phyloP scores from a whole-genome alignment of 176 grass and related monocot species.

The sorghum (Sorghum bicolor) region DNA sequence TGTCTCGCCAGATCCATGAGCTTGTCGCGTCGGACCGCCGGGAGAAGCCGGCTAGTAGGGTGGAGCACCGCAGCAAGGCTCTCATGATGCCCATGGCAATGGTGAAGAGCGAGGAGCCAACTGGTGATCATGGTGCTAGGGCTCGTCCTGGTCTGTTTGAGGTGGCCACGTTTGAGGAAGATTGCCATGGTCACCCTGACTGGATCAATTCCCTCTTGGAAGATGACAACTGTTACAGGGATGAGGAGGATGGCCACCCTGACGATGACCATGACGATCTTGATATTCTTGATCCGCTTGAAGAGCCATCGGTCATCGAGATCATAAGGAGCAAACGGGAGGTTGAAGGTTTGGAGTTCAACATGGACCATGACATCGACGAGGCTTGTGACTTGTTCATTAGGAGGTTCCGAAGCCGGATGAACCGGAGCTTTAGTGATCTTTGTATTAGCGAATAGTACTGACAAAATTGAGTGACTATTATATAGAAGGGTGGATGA shows the following conservation, averaged over 20 bases:
- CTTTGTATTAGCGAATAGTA: background rate
- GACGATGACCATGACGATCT: conserved; percentile 9
- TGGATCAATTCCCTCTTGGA: conserved; percentile 41
- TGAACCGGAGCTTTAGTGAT: conserved; percentile 27
- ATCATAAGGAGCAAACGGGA: conserved; percentile 53
- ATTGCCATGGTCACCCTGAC: background rate
- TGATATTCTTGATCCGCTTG: background rate
- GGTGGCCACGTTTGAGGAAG: conserved; percentile 11
- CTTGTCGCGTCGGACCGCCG: conserved; percentile 17
- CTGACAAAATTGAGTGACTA: background rate
- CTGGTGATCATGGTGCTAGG: background rate
- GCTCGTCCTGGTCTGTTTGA: conserved; percentile 1
- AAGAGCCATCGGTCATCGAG: conserved; percentile 50
- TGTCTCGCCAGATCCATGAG: conserved; percentile 58
- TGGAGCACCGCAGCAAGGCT: conserved; percentile 28
- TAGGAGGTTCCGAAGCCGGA: conserved; percentile 42
- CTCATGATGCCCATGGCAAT: conserved; percentile 17
- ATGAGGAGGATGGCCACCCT: background rate
- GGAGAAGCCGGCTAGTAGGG: background rate
- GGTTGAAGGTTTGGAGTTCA: conserved; percentile 53
- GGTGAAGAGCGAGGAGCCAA: background rate
- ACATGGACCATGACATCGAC: conserved; percentile 67
- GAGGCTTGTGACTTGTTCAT: conserved; percentile 71
- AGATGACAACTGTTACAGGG: background rate
- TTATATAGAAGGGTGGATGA: background rate